phyloP scores from a whole-genome alignment of 202 grass and related monocot species.

The Panicum hallii region DNA sequence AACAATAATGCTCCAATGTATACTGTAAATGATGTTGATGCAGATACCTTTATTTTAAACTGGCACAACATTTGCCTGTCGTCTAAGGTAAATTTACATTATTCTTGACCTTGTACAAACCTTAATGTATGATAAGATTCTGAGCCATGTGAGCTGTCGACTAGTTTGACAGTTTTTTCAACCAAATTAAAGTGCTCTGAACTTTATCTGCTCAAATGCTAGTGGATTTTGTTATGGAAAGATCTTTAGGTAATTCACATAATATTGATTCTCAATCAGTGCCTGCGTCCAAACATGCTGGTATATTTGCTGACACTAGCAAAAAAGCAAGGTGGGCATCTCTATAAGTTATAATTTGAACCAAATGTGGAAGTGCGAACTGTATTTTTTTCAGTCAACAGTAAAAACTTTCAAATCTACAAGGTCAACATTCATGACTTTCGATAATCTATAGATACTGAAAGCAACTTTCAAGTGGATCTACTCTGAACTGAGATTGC shows the following conservation, averaged over 20 bases:
- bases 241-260: conserved; percentile 17
- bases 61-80: not conserved
- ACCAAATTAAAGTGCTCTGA: conserved; percentile 20
- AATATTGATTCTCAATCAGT: conserved; percentile 30
- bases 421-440: conserved; percentile 42
- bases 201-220: conserved; percentile 31
- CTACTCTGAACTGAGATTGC: conserved; percentile 23
- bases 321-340: conserved; percentile 32
- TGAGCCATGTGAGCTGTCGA: conserved; percentile 27
- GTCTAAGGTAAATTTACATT: conserved; percentile 21
- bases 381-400: conserved; percentile 39
- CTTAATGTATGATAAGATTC: conserved; percentile 28
- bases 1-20: conserved; percentile 18
- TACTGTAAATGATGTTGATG: conserved; percentile 12
- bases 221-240: conserved; percentile 22
- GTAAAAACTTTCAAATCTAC: conserved; percentile 17
- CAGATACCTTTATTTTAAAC: conserved; percentile 14
- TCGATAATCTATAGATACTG: conserved; percentile 18
- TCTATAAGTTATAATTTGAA: conserved; percentile 7
- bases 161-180: conserved; percentile 30
- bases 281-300: conserved; percentile 31
- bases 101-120: not conserved
- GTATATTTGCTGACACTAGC: conserved; percentile 44
- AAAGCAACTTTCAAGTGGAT: conserved; percentile 36
- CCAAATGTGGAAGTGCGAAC: conserved; percentile 27